Percentiles rank a stretch among this genome's conserved stretches.
These are phyloP conservation scores for Magnusiomyces paraingens DNA, from an alignment of 1,139 yeast genomes.

Conservation along the genomic window DNA sequence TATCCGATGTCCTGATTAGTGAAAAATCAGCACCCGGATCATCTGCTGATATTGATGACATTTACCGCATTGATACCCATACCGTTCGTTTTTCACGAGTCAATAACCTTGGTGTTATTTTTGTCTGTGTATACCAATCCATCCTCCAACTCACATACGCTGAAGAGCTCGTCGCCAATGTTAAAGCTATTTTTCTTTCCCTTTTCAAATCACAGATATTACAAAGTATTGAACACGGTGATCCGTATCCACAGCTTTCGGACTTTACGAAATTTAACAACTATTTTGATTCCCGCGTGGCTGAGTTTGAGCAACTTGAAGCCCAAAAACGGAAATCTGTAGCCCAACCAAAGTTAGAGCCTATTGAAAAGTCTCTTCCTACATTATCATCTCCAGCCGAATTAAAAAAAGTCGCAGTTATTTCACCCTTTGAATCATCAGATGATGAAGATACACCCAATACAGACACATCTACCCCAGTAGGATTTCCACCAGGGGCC, in stretches of 20 bases:
- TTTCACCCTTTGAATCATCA: not conserved
- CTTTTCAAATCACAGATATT: slow-evolving; percentile 26
- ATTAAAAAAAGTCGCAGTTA: not conserved
- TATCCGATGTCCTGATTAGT: slow-evolving; percentile 41
- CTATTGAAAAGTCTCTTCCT: not conserved
- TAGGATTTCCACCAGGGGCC: not conserved
- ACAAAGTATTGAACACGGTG: slow-evolving; percentile 14
- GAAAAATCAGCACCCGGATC: slow-evolving; percentile 6
- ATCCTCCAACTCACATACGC: slow-evolving; percentile 32
- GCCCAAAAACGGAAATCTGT: slow-evolving; percentile 4
- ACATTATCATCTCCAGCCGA: slow-evolving; percentile 1
- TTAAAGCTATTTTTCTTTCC: slow-evolving; percentile 32
- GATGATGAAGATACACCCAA: slow-evolving; percentile 6
- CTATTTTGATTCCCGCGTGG: slow-evolving; percentile 26
- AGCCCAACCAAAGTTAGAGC: not conserved
- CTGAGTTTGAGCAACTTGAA: not conserved
- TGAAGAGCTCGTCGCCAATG: slow-evolving; percentile 32
- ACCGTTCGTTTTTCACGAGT: slow-evolving; percentile 35
- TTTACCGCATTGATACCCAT: slow-evolving; percentile 29
- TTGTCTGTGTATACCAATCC: slow-evolving; percentile 33
- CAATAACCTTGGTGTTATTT: slow-evolving; percentile 32
- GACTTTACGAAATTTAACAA: slow-evolving; percentile 29
- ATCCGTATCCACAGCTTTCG: slow-evolving; percentile 19
- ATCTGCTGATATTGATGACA: slow-evolving; percentile 14
- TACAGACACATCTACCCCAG: slow-evolving; percentile 11